Conservation (phyloP, 1,284 basidiomycete genomes). For the Flammula alnicola region DNA sequence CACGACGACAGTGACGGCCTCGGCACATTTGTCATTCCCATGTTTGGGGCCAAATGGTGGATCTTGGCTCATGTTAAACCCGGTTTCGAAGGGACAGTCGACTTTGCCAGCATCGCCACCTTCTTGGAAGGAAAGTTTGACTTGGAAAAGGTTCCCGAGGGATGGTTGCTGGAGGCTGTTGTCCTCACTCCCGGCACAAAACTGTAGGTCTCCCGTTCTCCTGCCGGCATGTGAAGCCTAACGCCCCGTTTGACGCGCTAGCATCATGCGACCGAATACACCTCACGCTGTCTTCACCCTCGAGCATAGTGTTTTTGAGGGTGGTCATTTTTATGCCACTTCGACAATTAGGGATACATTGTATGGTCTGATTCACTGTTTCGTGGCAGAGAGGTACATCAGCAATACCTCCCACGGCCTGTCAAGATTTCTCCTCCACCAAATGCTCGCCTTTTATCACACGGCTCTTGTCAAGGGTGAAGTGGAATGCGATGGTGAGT, state of each 20-base stretch:
- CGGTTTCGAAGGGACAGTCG: neutral
- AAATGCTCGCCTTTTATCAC: slow-evolving; percentile 9
- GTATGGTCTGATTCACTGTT: slow-evolving; percentile 1
- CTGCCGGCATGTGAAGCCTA: neutral
- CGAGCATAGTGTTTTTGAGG: neutral
- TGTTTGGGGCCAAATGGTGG: slow-evolving; percentile 9
- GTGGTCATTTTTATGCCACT: slow-evolving; percentile 11
- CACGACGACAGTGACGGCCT: slow-evolving; percentile 16
- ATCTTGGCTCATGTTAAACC: neutral
- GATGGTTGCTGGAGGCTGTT: slow-evolving; percentile 9
- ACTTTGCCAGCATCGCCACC: too few species aligned
- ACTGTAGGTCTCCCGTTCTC: slow-evolving; percentile 8
- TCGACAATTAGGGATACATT: slow-evolving; percentile 1
- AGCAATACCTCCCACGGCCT: slow-evolving; percentile 6
- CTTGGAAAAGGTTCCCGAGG: neutral
- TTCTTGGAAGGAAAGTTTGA: neutral
- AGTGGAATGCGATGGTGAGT: neutral
- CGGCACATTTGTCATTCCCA: neutral
- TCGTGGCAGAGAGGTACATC: neutral
- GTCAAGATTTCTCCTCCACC: neutral
- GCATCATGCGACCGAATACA: slow-evolving; percentile 8
- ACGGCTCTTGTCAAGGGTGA: neutral
- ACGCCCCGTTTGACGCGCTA: neutral
- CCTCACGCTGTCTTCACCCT: slow-evolving; percentile 10
- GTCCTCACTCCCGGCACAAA: slow-evolving; percentile 9